phyloP scores from a whole-genome alignment of 2,329 filamentous ascomycete genomes.

The Volutella citrinella region DNA sequence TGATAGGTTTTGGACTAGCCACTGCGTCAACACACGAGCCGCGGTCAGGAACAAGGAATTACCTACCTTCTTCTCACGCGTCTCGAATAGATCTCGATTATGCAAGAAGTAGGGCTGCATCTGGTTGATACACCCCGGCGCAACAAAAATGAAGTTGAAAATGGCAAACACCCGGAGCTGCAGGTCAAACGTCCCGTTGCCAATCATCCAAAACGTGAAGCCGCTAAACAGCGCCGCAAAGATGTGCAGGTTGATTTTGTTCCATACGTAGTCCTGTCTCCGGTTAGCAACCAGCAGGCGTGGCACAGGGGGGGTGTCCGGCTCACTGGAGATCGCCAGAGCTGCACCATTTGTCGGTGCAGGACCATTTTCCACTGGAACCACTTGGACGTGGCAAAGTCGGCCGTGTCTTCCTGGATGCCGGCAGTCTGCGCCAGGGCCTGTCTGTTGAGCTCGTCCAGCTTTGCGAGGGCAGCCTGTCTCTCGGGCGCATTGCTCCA shows the following conservation, averaged over 20 bases:
- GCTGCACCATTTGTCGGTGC: constrained; percentile 21
- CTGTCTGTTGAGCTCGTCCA: constrained; percentile 57
- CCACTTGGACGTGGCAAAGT: constrained; percentile 36
- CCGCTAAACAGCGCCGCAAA: constrained; percentile 45
- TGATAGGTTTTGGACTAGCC: constrained; percentile 42
- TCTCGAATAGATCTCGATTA: constrained; percentile 46
- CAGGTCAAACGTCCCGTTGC: constrained; percentile 36
- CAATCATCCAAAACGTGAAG: constrained; percentile 49
- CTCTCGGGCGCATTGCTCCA: constrained; percentile 62
- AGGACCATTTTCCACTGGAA: constrained; percentile 36
- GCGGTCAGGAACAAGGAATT: too few species aligned
- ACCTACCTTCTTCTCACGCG: constrained; percentile 42
- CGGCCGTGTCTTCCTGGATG: constrained; percentile 32
- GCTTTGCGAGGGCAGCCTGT: constrained; percentile 40
- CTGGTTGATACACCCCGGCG: constrained; percentile 34
- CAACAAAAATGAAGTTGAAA: constrained; percentile 53
- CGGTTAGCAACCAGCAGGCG: too few species aligned
- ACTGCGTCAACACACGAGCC: neutral
- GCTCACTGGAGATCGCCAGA: constrained; percentile 21
- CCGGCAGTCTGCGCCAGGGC: constrained; percentile 15
- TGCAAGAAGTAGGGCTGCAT: constrained; percentile 47
- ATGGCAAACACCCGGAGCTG: constrained; percentile 43
- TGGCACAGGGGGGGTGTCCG: too few species aligned
- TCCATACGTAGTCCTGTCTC: constrained; percentile 21
- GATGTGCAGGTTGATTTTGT: constrained; percentile 37